A percentile compares a stretch with the other conserved stretches of the same genome.
phyloP scores from a whole-genome alignment of 164 flowering plant genomes.

The Stephania yunnanensis region DNA sequence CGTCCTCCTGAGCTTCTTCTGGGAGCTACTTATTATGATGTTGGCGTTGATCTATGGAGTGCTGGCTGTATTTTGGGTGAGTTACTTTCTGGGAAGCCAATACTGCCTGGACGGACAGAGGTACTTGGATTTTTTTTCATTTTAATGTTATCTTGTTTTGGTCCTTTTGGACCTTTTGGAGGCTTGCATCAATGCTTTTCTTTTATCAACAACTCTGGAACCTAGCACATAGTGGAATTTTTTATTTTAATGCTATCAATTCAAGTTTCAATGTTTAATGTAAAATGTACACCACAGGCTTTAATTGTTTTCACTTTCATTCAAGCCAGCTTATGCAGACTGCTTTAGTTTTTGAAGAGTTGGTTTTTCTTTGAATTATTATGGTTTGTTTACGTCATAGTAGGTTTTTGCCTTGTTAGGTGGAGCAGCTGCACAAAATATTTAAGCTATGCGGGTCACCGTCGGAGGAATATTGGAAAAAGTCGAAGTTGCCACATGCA shows the following conservation, averaged over 20 bases:
- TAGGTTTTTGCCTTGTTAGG: constrained; percentile 31
- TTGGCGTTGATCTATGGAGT: constrained; percentile 95
- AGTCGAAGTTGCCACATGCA: constrained; percentile 72
- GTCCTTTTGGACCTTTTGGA: too few species aligned
- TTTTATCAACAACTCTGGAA: background rate
- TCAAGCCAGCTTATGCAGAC: background rate
- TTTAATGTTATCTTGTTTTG: too few species aligned
- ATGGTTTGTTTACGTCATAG: background rate
- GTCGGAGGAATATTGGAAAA: constrained; percentile 87
- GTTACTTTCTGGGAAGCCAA: constrained; percentile 82
- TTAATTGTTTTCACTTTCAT: background rate
- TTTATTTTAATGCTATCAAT: background rate
- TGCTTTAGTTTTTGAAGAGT: background rate
- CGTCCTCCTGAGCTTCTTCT: constrained; percentile 95
- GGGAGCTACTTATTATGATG: constrained; percentile 79
- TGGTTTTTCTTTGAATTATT: background rate
- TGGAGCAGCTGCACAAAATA: constrained; percentile 94
- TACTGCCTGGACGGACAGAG: constrained; percentile 95
- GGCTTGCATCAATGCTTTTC: background rate
- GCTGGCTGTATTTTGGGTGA: constrained; percentile 97
- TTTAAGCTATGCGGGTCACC: constrained; percentile 97
- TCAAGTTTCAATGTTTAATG: background rate
- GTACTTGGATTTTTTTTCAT: constrained; percentile 25
- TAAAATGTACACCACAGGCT: background rate
- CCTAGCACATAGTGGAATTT: background rate